Evolutionary conservation across 805 yeast genomes (phyloP).

Genomic region (Zygoascus biomembranicola): DNA sequence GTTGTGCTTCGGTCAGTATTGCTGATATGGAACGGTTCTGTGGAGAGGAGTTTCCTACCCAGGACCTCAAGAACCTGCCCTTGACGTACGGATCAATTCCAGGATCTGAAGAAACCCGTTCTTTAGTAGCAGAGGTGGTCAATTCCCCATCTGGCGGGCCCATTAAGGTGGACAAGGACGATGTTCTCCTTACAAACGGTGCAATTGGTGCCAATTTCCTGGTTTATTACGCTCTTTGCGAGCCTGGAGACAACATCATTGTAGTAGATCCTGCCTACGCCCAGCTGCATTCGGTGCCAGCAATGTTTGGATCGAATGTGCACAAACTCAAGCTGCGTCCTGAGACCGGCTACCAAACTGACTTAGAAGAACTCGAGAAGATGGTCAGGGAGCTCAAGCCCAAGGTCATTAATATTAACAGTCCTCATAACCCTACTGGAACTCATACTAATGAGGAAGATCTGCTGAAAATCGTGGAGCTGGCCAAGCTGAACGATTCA

Average conservation of each 20-base stretch:
- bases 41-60: constrained; percentile 22
- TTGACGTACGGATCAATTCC: constrained; percentile 40
- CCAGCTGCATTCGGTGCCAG: constrained; percentile 41
- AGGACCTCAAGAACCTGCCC: constrained; percentile 22
- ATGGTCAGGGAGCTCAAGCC: constrained; percentile 31
- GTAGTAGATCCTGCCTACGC: constrained; percentile 44
- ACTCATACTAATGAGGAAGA: constrained; percentile 31
- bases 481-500: constrained; percentile 31
- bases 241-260: constrained; percentile 40
- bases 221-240: constrained; percentile 36
- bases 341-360: constrained; percentile 33
- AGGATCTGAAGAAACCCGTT: constrained; percentile 37
- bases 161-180: constrained; percentile 22
- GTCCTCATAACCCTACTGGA: constrained; percentile 44
- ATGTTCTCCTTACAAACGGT: constrained; percentile 44
- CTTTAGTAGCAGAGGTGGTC: constrained; percentile 32
- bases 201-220: constrained; percentile 50
- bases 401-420: constrained; percentile 38
- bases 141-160: constrained; percentile 9
- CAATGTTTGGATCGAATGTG: constrained; percentile 38
- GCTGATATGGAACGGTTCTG: constrained; percentile 31
- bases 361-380: constrained; percentile 27
- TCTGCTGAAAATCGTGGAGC: constrained; percentile 30
- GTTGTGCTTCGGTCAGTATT: constrained; percentile 39
- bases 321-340: constrained; percentile 28